These are phyloP conservation scores for Ampelomyces quisqualis DNA, from an alignment of 2,329 filamentous ascomycete species.

Conservation along the genomic window DNA sequence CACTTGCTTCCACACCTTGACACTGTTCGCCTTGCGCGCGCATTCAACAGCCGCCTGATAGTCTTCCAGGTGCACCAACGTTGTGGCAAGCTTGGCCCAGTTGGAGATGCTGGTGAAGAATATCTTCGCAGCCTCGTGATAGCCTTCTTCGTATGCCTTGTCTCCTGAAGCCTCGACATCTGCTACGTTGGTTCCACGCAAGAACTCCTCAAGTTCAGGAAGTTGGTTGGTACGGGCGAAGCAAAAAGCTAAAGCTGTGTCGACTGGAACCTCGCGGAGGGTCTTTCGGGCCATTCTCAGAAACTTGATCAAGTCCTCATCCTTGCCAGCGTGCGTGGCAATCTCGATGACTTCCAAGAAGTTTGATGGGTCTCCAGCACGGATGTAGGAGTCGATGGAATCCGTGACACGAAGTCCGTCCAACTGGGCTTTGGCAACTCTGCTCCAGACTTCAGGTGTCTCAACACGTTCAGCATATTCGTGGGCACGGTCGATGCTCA, in stretches of 20 bases:
- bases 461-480: slow-evolving; percentile 95
- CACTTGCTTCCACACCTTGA: slow-evolving; percentile 99
- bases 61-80: slow-evolving; percentile 92
- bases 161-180: slow-evolving; percentile 96
- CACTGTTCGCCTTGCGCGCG: slow-evolving; percentile 96
- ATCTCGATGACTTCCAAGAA: slow-evolving; percentile 96
- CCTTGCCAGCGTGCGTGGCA: slow-evolving; percentile 91
- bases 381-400: slow-evolving; percentile 95
- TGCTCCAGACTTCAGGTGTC: slow-evolving; percentile 94
- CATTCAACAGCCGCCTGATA: slow-evolving; percentile 98
- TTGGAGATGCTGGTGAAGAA: slow-evolving; percentile 98
- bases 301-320: slow-evolving; percentile 95
- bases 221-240: slow-evolving; percentile 91
- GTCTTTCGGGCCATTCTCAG: slow-evolving; percentile 97
- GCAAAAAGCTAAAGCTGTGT: slow-evolving; percentile 91
- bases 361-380: slow-evolving; percentile 88
- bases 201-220: slow-evolving; percentile 91
- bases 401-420: slow-evolving; percentile 92
- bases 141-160: slow-evolving; percentile 93
- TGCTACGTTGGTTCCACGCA: slow-evolving; percentile 88
- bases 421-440: slow-evolving; percentile 95
- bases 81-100: slow-evolving; percentile 98
- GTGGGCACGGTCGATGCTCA: slow-evolving; percentile 96
- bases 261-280: slow-evolving; percentile 86
- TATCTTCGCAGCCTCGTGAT: slow-evolving; percentile 96